These are phyloP conservation scores for Hypoxylon sp. DNA, from an alignment of 2,329 filamentous ascomycete species.

Conservation along the genomic window DNA sequence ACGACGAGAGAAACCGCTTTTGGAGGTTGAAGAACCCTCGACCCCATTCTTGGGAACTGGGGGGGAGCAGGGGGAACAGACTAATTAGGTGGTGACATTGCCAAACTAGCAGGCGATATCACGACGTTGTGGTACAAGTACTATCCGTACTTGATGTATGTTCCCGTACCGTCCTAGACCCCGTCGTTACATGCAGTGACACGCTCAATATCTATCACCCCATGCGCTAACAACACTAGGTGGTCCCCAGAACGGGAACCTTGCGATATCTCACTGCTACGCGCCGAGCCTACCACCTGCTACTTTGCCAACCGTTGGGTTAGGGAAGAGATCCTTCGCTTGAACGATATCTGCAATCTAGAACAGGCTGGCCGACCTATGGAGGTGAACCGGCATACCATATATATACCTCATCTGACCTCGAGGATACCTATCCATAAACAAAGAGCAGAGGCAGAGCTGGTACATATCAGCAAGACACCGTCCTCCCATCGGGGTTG, in stretches of 20 bases:
- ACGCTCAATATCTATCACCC: slow-evolving; percentile 5
- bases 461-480: neutral
- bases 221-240: slow-evolving; percentile 15
- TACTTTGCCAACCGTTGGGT: neutral
- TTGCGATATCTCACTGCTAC: neutral
- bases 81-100: slow-evolving; percentile 26
- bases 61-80: slow-evolving; percentile 10
- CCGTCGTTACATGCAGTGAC: slow-evolving; percentile 26
- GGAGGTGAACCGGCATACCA: slow-evolving; percentile 21
- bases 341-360: slow-evolving; percentile 12
- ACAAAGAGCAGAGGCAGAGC: neutral
- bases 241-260: slow-evolving; percentile 3
- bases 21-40: slow-evolving; percentile 2
- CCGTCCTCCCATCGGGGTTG: neutral
- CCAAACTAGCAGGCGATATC: slow-evolving; percentile 17
- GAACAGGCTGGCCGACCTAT: slow-evolving; percentile 13
- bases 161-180: slow-evolving; percentile 9
- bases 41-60: slow-evolving; percentile 25
- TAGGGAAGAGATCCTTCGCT: slow-evolving; percentile 14
- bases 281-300: neutral
- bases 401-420: slow-evolving; percentile 2
- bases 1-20: slow-evolving; percentile 7
- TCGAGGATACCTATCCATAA: neutral
- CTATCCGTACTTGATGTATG: slow-evolving; percentile 12
- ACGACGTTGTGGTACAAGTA: slow-evolving; percentile 27